Conservation (phyloP, 495 filamentous ascomycete genomes). For the Aspergillus ostianus region DNA sequence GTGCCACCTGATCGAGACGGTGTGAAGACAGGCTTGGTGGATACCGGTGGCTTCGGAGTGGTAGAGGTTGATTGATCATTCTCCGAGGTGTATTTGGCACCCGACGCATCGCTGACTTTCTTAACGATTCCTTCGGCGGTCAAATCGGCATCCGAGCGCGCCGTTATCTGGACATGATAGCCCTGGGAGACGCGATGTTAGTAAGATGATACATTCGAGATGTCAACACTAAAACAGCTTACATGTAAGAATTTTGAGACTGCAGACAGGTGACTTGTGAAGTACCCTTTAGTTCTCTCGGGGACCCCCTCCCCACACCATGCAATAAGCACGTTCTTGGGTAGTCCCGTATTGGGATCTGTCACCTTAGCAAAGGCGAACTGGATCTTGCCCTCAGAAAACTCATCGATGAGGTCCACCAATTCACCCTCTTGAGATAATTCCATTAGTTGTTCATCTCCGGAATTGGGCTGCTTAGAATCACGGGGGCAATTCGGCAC, state of each 20-base stretch:
- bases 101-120: constrained; percentile 94
- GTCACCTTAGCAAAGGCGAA: constrained; percentile 97
- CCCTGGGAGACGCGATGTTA: constrained; percentile 50
- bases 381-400: constrained; percentile 93
- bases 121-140: constrained; percentile 83
- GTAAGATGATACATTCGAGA: constrained; percentile 6
- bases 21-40: constrained; percentile 86
- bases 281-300: constrained; percentile 96
- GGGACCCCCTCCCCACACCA: constrained; percentile 99
- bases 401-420: constrained; percentile 92
- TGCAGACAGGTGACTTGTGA: constrained; percentile 86
- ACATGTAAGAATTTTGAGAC: constrained; percentile 88
- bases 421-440: constrained; percentile 79
- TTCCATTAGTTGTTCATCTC: background rate
- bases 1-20: constrained; percentile 68
- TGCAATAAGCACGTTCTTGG: constrained; percentile 89
- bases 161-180: constrained; percentile 96
- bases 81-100: constrained; percentile 82
- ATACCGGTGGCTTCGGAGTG: constrained; percentile 65
- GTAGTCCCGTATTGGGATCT: constrained; percentile 85
- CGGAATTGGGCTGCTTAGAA: background rate
- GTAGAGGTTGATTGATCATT: constrained; percentile 45
- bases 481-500: constrained; percentile 18
- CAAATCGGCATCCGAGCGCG: constrained; percentile 84
- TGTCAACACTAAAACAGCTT: constrained; percentile 23